Evolutionary conservation across 1,139 yeast genomes (phyloP).

Genomic region (Geotrichum histeridarum): DNA sequence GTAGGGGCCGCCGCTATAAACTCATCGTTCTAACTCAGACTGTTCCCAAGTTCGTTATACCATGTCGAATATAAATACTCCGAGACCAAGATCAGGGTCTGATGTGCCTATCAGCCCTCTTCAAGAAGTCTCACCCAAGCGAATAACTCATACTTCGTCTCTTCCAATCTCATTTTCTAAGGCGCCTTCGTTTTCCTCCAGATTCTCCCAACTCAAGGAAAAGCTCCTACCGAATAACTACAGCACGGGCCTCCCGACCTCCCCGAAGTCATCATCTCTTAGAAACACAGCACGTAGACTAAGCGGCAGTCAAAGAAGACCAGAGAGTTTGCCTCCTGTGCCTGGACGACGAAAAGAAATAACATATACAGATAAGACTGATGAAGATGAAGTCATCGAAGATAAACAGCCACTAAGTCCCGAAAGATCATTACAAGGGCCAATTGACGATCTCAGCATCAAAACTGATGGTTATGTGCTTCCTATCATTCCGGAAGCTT

Average conservation of each 20-base stretch:
- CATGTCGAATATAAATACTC: too few species aligned
- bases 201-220: neutral
- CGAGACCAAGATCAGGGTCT: too few species aligned
- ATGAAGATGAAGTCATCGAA: neutral
- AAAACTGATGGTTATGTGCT: neutral
- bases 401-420: neutral
- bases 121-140: neutral
- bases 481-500: slow-evolving; percentile 1
- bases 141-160: neutral
- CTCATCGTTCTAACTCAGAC: too few species aligned
- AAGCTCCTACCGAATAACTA: neutral
- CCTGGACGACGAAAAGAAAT: slow-evolving; percentile 3
- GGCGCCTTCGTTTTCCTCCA: neutral
- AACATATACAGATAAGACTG: neutral
- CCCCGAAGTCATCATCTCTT: neutral
- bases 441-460: neutral
- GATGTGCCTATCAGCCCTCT: neutral
- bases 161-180: neutral
- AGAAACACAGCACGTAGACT: slow-evolving; percentile 2
- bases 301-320: neutral
- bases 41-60: too few species aligned
- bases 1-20: too few species aligned
- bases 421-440: neutral
- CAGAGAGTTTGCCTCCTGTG: neutral
- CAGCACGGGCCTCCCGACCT: neutral